phyloP scores from a whole-genome alignment of 768 basidiomycete genomes.

The Tylopilus felleus region DNA sequence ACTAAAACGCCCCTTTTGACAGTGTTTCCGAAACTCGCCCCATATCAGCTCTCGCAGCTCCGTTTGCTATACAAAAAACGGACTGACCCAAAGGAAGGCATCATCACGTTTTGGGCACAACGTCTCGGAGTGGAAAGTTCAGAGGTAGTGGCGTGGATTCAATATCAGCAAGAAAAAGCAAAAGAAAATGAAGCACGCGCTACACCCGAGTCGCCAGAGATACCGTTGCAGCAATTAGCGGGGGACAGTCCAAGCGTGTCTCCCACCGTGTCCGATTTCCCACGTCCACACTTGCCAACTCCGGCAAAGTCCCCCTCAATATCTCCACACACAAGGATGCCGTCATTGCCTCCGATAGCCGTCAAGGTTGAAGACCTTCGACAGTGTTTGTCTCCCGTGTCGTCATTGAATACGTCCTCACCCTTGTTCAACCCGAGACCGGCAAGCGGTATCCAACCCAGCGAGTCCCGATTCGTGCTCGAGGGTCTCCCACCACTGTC shows the following conservation, averaged over 20 bases:
- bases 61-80: conserved; percentile 16
- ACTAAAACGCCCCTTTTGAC: not conserved
- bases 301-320: conserved; percentile 24
- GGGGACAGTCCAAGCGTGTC: conserved; percentile 15
- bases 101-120: conserved; percentile 28
- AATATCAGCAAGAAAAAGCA: conserved; percentile 29
- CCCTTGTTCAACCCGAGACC: not conserved
- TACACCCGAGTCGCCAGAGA: conserved; percentile 14
- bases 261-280: conserved; percentile 8
- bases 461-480: not conserved
- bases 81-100: conserved; percentile 14
- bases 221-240: not conserved
- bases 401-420: not conserved
- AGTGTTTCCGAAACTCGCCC: conserved; percentile 30
- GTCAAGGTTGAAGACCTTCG: conserved; percentile 25
- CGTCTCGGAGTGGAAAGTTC: conserved; percentile 17
- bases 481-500: conserved; percentile 5
- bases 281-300: conserved; percentile 27
- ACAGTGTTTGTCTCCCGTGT: not conserved
- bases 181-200: not conserved
- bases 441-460: not conserved
- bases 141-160: conserved; percentile 26
- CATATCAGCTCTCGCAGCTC: conserved; percentile 22
- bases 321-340: conserved; percentile 12
- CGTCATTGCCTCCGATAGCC: conserved; percentile 30